A percentile compares a stretch with the other conserved stretches of the same genome.
phyloP scores from a whole-genome alignment of 306 rosid genomes.

The Lablab purpureus region DNA sequence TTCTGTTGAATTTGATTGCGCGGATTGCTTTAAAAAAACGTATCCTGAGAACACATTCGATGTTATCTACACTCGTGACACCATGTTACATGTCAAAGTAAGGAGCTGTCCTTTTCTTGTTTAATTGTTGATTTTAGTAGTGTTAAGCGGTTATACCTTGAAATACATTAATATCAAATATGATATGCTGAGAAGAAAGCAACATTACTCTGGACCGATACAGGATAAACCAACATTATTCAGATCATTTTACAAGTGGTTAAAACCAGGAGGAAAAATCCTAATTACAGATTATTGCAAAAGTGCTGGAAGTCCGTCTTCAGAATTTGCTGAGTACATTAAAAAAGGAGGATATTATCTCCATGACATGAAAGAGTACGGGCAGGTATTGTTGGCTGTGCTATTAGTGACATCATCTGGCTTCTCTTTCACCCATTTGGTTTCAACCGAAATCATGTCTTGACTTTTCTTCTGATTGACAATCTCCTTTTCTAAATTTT shows the following conservation, averaged over 20 bases:
- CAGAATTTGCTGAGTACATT: conserved; percentile 75
- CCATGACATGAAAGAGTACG: conserved; percentile 68
- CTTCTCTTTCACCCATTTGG: conserved; percentile 39
- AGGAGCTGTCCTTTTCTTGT: conserved; percentile 27
- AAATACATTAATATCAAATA: background rate
- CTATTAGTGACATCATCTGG: background rate
- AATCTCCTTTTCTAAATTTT: conserved; percentile 35
- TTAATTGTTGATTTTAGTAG: conserved; percentile 12
- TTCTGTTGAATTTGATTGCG: conserved; percentile 87
- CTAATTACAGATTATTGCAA: conserved; percentile 88
- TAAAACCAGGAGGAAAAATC: conserved; percentile 95
- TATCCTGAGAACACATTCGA: conserved; percentile 79
- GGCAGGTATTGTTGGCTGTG: conserved; percentile 60
- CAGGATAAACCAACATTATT: conserved; percentile 87
- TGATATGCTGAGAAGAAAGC: background rate
- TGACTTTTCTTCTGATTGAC: conserved; percentile 28
- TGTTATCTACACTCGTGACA: conserved; percentile 85
- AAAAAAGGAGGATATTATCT: conserved; percentile 84
- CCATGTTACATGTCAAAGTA: conserved; percentile 89
- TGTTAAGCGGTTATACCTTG: conserved; percentile 10
- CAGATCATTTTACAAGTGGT: conserved; percentile 82
- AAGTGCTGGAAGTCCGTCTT: conserved; percentile 70
- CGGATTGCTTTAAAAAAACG: conserved; percentile 81
- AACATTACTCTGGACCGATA: conserved; percentile 22
- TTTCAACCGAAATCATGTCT: conserved; percentile 18